A percentile compares a stretch with the other conserved stretches of the same genome.
Conservation (phyloP, 345 rosid genomes). For the Citrus cavaleriei region DNA sequence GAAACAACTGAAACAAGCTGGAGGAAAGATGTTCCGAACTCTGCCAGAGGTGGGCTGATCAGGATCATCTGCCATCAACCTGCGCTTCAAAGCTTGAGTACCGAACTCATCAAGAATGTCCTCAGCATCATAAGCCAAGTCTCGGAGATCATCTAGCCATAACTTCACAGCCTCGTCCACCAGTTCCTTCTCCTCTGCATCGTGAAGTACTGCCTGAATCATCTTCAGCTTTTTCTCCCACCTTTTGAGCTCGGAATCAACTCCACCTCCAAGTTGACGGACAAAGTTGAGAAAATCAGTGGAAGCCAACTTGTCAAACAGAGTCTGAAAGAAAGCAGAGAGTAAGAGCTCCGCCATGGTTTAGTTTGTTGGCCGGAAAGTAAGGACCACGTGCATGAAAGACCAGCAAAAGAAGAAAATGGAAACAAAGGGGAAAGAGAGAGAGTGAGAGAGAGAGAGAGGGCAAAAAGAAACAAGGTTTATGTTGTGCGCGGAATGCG, state of each 20-base stretch:
- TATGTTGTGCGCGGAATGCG: no score
- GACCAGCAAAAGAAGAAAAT: not conserved
- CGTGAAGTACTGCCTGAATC: not conserved
- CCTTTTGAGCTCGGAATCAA: not conserved
- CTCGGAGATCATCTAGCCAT: not conserved
- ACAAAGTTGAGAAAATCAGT: not conserved
- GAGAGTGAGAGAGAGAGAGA: not conserved
- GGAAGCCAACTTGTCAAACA: not conserved
- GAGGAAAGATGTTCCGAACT: not conserved
- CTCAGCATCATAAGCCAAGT: no score
- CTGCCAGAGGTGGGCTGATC: not conserved
- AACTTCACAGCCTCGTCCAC: not conserved
- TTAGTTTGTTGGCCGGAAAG: not conserved
- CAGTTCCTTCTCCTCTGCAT: not conserved
- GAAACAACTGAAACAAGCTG: not conserved
- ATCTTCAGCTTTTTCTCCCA: not conserved
- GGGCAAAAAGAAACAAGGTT: not conserved
- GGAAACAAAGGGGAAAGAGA: not conserved
- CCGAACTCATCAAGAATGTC: no score
- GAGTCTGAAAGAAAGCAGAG: not conserved
- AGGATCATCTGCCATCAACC: not conserved
- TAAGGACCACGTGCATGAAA: not conserved
- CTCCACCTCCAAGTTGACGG: not conserved
- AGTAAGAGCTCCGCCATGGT: not conserved
- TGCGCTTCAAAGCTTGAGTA: no score